These are phyloP conservation scores for Triticum urartu DNA, from an alignment of 176 grass and related monocot genomes.

Conservation along the genomic window DNA sequence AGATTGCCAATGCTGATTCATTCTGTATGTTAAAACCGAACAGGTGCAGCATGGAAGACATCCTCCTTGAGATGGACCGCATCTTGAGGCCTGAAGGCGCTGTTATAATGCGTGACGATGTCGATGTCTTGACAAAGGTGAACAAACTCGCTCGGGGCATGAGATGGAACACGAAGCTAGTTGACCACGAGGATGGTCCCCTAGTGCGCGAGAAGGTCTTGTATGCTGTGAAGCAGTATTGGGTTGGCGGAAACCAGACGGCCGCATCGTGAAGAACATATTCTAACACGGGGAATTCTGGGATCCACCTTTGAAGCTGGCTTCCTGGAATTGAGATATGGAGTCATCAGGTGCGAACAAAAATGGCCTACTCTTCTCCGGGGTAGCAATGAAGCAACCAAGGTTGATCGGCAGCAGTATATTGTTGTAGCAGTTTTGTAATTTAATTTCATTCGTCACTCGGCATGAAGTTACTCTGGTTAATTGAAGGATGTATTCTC, in stretches of 20 bases:
- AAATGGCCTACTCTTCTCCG: neutral
- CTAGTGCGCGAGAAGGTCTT: conserved; percentile 60
- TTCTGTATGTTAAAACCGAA: conserved; percentile 11
- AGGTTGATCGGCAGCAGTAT: neutral
- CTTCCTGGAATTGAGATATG: neutral
- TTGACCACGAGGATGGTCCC: conserved; percentile 75
- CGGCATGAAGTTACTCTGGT: neutral
- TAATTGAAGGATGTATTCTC: conserved; percentile 15
- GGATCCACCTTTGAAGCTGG: conserved; percentile 12
- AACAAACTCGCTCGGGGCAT: conserved; percentile 61
- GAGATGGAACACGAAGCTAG: conserved; percentile 75
- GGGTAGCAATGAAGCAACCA: conserved; percentile 7
- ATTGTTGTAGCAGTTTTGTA: conserved; percentile 41
- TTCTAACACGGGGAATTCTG: conserved; percentile 19
- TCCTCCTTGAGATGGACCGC: conserved; percentile 86
- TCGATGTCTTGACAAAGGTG: conserved; percentile 63
- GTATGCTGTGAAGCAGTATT: conserved; percentile 78
- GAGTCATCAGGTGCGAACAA: neutral
- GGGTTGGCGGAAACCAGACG: conserved; percentile 76
- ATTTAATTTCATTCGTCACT: conserved; percentile 6
- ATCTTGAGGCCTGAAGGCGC: conserved; percentile 80
- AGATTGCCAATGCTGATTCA: neutral
- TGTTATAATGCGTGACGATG: conserved; percentile 66
- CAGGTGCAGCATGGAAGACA: conserved; percentile 74
- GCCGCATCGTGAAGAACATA: conserved; percentile 39